These are phyloP conservation scores for Knoxdaviesia capensis DNA, from an alignment of 2,329 filamentous ascomycete genomes.

Conservation along the genomic window DNA sequence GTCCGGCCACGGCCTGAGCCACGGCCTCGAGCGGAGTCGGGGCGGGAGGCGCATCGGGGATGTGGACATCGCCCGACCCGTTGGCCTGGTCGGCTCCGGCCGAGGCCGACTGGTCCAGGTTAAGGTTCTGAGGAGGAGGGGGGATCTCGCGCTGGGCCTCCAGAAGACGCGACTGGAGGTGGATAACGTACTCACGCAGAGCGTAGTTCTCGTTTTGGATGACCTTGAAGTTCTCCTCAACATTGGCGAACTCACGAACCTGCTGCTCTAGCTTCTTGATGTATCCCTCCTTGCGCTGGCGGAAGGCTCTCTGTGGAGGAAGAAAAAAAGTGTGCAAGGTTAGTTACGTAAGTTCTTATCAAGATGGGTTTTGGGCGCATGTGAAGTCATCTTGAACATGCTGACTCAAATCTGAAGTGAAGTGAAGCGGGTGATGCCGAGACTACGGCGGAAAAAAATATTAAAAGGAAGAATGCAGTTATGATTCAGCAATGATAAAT, in stretches of 20 bases:
- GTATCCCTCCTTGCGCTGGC: slow-evolving; percentile 92
- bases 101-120: not conserved
- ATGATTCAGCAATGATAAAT: no score
- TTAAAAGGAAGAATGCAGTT: slow-evolving; percentile 10
- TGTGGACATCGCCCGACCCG: no score
- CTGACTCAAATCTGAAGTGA: no score
- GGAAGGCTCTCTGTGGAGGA: slow-evolving; percentile 61
- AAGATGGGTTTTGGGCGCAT: not conserved
- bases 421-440: slow-evolving; percentile 1
- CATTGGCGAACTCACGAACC: slow-evolving; percentile 57
- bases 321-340: slow-evolving; percentile 5
- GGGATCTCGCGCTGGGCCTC: slow-evolving; percentile 72
- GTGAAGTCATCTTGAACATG: no score
- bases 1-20: slow-evolving; percentile 25
- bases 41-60: slow-evolving; percentile 9
- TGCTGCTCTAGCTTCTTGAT: slow-evolving; percentile 96
- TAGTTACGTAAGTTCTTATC: slow-evolving; percentile 8
- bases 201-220: slow-evolving; percentile 78
- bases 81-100: not conserved
- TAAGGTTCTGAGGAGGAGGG: slow-evolving; percentile 38
- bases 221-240: slow-evolving; percentile 62
- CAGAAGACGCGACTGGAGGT: slow-evolving; percentile 68
- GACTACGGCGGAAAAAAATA: slow-evolving; percentile 10
- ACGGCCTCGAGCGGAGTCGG: slow-evolving; percentile 25
- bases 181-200: slow-evolving; percentile 80